phyloP scores from a whole-genome alignment of 139 green algal genomes.

The Yamagishiella unicocca region DNA sequence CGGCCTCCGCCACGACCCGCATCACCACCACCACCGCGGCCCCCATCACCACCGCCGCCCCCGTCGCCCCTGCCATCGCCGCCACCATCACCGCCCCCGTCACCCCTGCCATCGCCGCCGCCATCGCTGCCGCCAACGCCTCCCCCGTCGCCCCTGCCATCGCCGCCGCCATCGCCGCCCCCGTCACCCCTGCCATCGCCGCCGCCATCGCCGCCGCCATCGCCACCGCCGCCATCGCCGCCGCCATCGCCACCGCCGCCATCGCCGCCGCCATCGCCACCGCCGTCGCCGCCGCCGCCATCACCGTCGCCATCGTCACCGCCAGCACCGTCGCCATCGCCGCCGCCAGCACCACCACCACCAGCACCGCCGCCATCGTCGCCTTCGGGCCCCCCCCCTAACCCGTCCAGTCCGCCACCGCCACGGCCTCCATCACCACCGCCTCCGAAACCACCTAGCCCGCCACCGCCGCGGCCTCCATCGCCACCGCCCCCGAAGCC shows the following conservation, averaged over 20 bases:
- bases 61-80: neutral
- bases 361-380: neutral
- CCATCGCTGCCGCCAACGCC: neutral
- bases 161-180: neutral
- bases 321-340: neutral
- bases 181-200: neutral
- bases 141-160: neutral
- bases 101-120: neutral
- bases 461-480: neutral
- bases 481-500: no score
- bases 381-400: no score
- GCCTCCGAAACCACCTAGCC: neutral
- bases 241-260: neutral
- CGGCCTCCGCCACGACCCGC: neutral
- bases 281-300: neutral
- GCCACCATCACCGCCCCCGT: neutral
- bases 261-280: neutral
- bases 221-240: neutral
- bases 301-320: neutral
- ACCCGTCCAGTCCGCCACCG: no score
- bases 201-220: neutral
- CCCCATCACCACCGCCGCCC: neutral
- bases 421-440: no score
- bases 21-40: neutral
- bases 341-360: neutral